phyloP scores from a whole-genome alignment of 2,329 filamentous ascomycete species.

The Hypocreales sp. region DNA sequence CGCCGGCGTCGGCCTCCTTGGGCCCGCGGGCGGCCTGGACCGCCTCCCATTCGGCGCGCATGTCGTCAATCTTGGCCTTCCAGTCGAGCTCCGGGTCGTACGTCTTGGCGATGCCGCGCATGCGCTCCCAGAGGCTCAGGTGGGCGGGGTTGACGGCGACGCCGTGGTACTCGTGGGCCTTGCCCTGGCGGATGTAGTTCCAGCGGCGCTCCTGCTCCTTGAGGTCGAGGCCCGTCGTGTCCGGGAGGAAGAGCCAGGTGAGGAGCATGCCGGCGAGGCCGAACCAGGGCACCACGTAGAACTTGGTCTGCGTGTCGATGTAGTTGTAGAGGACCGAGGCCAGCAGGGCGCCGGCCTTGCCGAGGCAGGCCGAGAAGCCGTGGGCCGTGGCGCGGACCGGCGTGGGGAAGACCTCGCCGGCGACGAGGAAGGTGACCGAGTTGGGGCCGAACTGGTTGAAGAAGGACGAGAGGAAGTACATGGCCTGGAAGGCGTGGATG shows the following conservation, averaged over 20 bases:
- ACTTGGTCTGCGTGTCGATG: slow-evolving; percentile 71
- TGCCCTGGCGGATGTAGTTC: slow-evolving; percentile 68
- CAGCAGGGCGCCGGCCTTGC: slow-evolving; percentile 76
- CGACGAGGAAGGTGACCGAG: slow-evolving; percentile 88
- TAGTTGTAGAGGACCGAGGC: slow-evolving; percentile 91
- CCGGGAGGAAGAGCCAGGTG: slow-evolving; percentile 78
- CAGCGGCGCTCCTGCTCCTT: slow-evolving; percentile 96
- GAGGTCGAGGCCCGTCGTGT: slow-evolving; percentile 89
- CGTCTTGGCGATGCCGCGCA: slow-evolving; percentile 60
- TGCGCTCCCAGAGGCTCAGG: slow-evolving; percentile 74
- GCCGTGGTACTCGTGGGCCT: slow-evolving; percentile 75
- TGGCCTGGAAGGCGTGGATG: slow-evolving; percentile 84
- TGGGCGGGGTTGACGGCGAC: slow-evolving; percentile 84
- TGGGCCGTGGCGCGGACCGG: slow-evolving; percentile 86
- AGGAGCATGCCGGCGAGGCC: slow-evolving; percentile 74
- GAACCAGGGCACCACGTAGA: slow-evolving; percentile 91
- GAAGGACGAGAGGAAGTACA: slow-evolving; percentile 96
- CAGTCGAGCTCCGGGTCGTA: slow-evolving; percentile 78
- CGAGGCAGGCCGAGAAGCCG: slow-evolving; percentile 82
- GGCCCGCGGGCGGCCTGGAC: slow-evolving; percentile 28
- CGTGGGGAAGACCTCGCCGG: slow-evolving; percentile 91
- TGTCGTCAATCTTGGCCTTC: slow-evolving; percentile 70
- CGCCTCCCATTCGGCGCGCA: slow-evolving; percentile 48
- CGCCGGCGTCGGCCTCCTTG: slow-evolving; percentile 27
- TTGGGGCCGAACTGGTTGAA: slow-evolving; percentile 99